Base-by-base conservation (phyloP, 176 grass and related monocot genomes). In the Tillandsia leiboldiana region DNA sequence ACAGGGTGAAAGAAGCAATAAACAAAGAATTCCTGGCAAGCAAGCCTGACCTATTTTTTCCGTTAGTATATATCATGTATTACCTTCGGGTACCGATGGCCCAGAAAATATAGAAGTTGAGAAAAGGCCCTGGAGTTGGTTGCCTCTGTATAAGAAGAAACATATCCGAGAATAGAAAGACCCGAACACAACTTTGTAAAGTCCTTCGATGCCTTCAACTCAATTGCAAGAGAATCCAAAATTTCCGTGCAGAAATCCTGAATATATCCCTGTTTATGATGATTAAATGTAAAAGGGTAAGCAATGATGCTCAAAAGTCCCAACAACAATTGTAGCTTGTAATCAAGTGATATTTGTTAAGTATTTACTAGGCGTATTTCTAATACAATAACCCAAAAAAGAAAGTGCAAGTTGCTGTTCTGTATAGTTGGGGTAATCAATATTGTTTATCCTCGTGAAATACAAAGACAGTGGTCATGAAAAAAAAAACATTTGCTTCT, bases 61-160 rank as follows among this genome's bases (percentile, higher is more conserved):
- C 29, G 3, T 33, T 33, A 33, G 29, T 5, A 33, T 33, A 20
- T n/a, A n/a, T 22, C 0, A 11, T 74, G 27, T 61, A 51, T 72
- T 90, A 97, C 89, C 88, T 99, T 99, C 49, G 94, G 94, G 72
- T 99, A 99, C 42, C 86, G 70, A 67, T 99, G 94, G 65, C 82
- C 84, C 52, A 99, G 84, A 73, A 93, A 99, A 62, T 53, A 87
- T 24, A 85, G 71, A 52, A 93, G 80, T 28, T 81, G 81, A 90
- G 84, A 87, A n/a, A 99, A 90, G 77, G 89, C 94, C 59, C 66
- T 78, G 7, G 70, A 81, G 70, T 73, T 78, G 65, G 71, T 86
- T 77, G 61, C 72, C 77, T 85, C 72, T 49, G 49, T 17, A 11
- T 86, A 69, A 29, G 84, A 97, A 73, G 94, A 89, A 77, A 97